Conservation (phyloP, 2,329 filamentous ascomycete species). For the Sphaerulina vaccinii region DNA sequence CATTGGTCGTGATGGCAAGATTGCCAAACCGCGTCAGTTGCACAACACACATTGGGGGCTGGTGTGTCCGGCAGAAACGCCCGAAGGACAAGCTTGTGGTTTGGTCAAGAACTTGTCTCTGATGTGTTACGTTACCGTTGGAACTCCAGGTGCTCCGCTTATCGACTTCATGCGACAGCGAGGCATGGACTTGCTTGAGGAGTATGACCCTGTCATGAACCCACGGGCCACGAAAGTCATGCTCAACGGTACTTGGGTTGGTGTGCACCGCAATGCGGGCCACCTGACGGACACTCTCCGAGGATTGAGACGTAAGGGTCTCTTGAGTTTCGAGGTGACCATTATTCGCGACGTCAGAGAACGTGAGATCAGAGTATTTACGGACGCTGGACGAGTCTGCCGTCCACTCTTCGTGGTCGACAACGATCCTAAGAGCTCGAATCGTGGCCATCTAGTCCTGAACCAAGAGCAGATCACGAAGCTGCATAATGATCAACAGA, state of each 20-base stretch:
- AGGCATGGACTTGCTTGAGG: slow-evolving; percentile 94
- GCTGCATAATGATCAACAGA: slow-evolving; percentile 70
- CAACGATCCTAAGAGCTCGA: slow-evolving; percentile 71
- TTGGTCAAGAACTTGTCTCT: slow-evolving; percentile 96
- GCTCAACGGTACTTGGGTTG: slow-evolving; percentile 97
- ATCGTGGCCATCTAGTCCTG: slow-evolving; percentile 74
- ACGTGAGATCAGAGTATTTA: slow-evolving; percentile 97
- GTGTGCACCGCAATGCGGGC: slow-evolving; percentile 85
- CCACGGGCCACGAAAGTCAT: slow-evolving; percentile 97
- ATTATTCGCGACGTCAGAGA: slow-evolving; percentile 95
- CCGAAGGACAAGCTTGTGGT: slow-evolving; percentile 96
- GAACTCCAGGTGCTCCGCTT: slow-evolving; percentile 84
- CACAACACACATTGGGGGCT: slow-evolving; percentile 99
- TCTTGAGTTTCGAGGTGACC: slow-evolving; percentile 88
- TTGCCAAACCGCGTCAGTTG: slow-evolving; percentile 94
- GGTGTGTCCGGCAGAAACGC: slow-evolving; percentile 95
- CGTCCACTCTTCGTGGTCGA: slow-evolving; percentile 92
- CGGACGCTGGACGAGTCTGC: slow-evolving; percentile 92
- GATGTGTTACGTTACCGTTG: slow-evolving; percentile 98
- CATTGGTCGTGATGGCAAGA: slow-evolving; percentile 94
- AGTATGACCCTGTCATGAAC: slow-evolving; percentile 67
- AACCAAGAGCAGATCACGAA: slow-evolving; percentile 79
- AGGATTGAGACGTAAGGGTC: slow-evolving; percentile 61
- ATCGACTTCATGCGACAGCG: slow-evolving; percentile 93
- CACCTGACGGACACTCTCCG: slow-evolving; percentile 65